Conservation (phyloP, 2,329 filamentous ascomycete species). For the Ampelomyces quisqualis region DNA sequence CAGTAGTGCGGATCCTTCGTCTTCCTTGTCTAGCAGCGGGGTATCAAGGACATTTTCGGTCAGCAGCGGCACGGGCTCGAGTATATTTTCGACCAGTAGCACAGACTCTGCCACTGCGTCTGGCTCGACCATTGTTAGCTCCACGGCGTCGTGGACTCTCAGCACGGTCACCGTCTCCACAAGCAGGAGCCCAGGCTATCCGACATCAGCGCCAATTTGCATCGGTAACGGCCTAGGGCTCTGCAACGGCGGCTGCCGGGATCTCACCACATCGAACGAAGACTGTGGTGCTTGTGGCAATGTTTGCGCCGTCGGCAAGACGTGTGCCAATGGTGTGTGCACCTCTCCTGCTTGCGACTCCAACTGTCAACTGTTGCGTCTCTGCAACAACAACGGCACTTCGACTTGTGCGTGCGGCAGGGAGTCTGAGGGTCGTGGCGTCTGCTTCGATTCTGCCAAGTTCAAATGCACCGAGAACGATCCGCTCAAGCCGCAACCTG, state of each 20-base stretch:
- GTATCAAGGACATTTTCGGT: no score
- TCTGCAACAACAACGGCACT: conserved; percentile 23
- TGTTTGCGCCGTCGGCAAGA: conserved; percentile 19
- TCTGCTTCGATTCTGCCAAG: conserved; percentile 32
- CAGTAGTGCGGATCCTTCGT: background rate
- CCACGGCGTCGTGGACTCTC: background rate
- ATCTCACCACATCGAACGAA: conserved; percentile 19
- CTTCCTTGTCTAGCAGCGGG: background rate
- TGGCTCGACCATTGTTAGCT: background rate
- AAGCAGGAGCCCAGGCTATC: conserved; percentile 4
- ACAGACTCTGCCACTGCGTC: background rate
- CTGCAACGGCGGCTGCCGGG: conserved; percentile 28
- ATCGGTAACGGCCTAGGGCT: conserved; percentile 12
- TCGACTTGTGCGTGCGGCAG: conserved; percentile 31
- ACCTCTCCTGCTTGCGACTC: conserved; percentile 32
- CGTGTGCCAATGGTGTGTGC: conserved; percentile 41
- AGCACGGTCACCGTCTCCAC: conserved; percentile 1
- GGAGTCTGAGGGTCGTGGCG: conserved; percentile 22
- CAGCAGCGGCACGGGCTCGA: no score
- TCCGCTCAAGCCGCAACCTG: conserved; percentile 4
- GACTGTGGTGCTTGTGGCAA: conserved; percentile 36
- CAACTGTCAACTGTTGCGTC: conserved; percentile 23
- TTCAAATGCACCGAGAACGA: conserved; percentile 15
- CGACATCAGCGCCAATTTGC: conserved; percentile 13
- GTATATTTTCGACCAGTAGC: background rate